Base-by-base conservation (phyloP, 2,329 filamentous ascomycete species). In the Incumbomyces delicatus region DNA sequence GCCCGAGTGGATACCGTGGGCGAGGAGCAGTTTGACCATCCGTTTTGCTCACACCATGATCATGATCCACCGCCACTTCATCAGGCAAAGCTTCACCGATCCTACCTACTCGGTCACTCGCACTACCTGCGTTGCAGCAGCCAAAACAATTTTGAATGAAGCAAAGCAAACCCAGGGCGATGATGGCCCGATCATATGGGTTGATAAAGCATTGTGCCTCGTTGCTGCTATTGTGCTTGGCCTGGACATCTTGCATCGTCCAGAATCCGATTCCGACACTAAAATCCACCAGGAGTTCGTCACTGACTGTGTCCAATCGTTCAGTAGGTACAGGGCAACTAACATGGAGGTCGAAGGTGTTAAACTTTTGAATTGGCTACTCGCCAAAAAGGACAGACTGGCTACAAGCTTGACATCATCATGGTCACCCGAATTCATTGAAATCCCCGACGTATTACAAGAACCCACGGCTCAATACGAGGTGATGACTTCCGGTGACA, bases 1-100 rank as follows among this genome's bases (percentile, higher is more conserved):
- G 67, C 67, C 67, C 6, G 53, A 51, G 37, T 70, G 66, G 58
- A 59, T 66, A 2, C 55, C 50, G 5, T 69, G 65, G 66, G 65
- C 65, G 2, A 58, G 64, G 37, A 58, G 61, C 32, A 55, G 63
- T 16, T 55, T 66, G n/a, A 61, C 65, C 11, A 62, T 67, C 13
- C 66, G 64, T 22, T 57, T 59, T 11, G 46, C 49, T 7, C 52
- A 54, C 34, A 54, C 50, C 38, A 50, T 49, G 20, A 54, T 54
- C 31, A 54, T 54, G 52, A 50, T 54, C 17, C 52, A 54, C 42
- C 61, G 68, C 32, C 61, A 61, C 30, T 70, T 67, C 46, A 52
- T 70, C 2, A 62, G 63, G 40, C 54, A 60, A 36, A 68, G 66
- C 40, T 70, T 70, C 52, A 64, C 62, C 6, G 64, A 66, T 35